Base-by-base conservation (phyloP, 2,329 filamentous ascomycete species). In the Claviceps sp. region DNA sequence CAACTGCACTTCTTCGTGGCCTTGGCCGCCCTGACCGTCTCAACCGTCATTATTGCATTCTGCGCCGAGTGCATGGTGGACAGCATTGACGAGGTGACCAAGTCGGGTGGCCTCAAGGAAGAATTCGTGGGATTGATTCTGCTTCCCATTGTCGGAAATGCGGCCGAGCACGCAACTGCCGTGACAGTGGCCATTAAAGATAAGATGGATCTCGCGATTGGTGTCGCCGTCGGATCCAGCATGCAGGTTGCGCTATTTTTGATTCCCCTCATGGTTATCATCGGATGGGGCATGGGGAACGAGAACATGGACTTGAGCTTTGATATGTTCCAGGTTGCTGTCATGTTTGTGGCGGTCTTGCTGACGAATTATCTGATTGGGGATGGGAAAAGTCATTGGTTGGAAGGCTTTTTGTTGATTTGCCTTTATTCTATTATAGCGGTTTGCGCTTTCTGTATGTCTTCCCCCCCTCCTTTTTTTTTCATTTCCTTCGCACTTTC, bases 361-460 rank as follows among this genome's bases (percentile, higher is more conserved):
- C 75, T 95, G 37, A 86, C 90, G 53, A 95, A 94, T 64, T 95
- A 94, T 63, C 69, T 95, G 44, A 88, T 94, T 48, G 76, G 84
- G 20, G 88, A 94, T 60, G 89, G 88, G 34, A 81, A 88, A 64
- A 89, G 84, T 56, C 88, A 91, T 60, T 93, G 87, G 71, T 75
- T 91, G 0, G 87, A 93, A 66, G 87, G 87, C 2, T 80, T 82
- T 54, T 69, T 91, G 53, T 67, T 93, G 37, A 85, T 89, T 50
- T 86, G 84, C 41, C 75, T 88, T 3, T 93, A 93, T 61, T 72
- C 84, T 42, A 93, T 93, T 51, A 90, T 93, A 61, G 86, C 85
- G 11, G 71, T 80, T 11, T 82, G 77, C 60, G 72, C 77, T n/a
- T 80, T 75, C 70, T 80, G 77, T 79, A 74, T 72, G 76, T 74